A percentile compares a stretch with the other conserved stretches of the same genome.
These are phyloP conservation scores for Neofusicoccum parvum DNA, from an alignment of 2,329 filamentous ascomycete genomes.

Conservation along the genomic window DNA sequence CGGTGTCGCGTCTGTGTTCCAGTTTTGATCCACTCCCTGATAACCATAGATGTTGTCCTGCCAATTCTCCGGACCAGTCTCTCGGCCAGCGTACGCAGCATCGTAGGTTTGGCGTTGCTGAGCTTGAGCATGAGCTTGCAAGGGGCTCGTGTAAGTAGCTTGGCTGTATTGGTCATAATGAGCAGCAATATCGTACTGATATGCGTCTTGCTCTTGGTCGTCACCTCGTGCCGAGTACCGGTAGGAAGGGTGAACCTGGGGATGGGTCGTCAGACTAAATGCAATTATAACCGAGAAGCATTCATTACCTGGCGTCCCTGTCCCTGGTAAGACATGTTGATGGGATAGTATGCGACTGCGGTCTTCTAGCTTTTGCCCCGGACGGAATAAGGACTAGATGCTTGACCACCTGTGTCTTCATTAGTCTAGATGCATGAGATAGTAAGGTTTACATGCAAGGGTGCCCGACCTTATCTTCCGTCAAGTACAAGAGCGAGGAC, in stretches of 20 bases:
- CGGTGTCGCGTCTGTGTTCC: neutral
- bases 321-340: neutral
- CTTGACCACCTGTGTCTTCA: neutral
- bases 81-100: neutral
- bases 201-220: neutral
- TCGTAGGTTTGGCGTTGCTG: neutral
- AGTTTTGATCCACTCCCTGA: neutral
- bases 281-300: neutral
- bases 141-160: neutral
- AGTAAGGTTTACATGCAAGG: neutral
- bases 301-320: neutral
- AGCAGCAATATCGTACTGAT: neutral
- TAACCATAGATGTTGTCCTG: neutral
- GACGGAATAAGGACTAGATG: neutral
- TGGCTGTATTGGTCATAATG: neutral
- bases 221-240: neutral
- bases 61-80: neutral
- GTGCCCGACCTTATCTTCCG: neutral
- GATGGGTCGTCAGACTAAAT: neutral
- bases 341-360: neutral
- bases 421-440: neutral
- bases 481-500: neutral
- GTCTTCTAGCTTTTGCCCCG: neutral
- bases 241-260: neutral
- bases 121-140: neutral